Conservation (phyloP, 148 eudicot species). For the Fallopia convolvulus region DNA sequence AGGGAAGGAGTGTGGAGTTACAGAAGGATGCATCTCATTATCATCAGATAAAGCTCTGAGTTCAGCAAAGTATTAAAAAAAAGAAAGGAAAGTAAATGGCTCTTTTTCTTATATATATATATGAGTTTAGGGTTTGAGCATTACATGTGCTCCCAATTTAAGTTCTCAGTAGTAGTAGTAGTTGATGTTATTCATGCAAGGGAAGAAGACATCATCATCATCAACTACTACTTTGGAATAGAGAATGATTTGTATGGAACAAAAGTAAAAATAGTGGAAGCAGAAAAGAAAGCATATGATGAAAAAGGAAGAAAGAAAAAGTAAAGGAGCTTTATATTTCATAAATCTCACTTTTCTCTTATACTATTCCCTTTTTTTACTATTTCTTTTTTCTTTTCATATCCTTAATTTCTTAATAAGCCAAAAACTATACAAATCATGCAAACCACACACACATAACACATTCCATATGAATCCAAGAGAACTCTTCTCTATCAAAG, state of each 20-base stretch:
- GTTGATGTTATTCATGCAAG: constrained; percentile 1
- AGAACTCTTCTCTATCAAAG: too few species aligned
- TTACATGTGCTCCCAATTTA: not conserved
- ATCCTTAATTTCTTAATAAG: not conserved
- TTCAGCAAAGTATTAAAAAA: not conserved
- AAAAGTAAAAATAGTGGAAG: constrained; percentile 7
- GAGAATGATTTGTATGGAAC: constrained; percentile 8
- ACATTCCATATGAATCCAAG: too few species aligned
- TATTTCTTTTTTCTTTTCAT: not conserved
- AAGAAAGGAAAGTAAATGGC: not conserved
- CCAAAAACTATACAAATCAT: not conserved
- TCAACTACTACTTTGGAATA: not conserved
- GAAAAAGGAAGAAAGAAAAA: not conserved
- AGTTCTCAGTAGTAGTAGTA: not conserved
- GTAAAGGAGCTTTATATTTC: constrained; percentile 8
- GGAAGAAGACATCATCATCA: constrained; percentile 8
- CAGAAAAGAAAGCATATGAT: constrained; percentile 9
- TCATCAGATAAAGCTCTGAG: not conserved
- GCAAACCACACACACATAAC: too few species aligned
- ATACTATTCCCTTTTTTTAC: not conserved
- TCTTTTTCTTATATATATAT: not conserved
- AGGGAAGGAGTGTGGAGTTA: constrained; percentile 11
- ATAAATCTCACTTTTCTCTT: not conserved
- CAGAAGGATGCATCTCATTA: not conserved
- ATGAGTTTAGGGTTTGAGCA: not conserved